Evolutionary conservation across 1,284 basidiomycete genomes (phyloP), one percentile per base, ranked within the genome.

Genomic region (Rhizoctonia solani): DNA sequence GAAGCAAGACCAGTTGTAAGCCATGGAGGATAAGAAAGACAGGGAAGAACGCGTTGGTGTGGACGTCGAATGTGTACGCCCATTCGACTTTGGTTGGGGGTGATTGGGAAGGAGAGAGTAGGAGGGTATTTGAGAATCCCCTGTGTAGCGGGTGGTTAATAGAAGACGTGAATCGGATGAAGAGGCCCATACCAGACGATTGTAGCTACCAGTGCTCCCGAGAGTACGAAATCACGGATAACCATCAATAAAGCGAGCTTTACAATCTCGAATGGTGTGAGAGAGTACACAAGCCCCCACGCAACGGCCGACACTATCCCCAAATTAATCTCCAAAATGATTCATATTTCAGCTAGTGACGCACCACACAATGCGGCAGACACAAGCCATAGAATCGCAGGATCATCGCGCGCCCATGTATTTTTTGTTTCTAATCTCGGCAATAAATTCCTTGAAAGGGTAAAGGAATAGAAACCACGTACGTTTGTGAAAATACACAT

Each of bases 361-460:
- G 68, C 69, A 93, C 92, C 85, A 68, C 81, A 81, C 14, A 95
- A 82, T 75, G 88, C 92, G 44, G 84, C 89, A 32, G 86, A 83
- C 61, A 96, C 87, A 54, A 97, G 83, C 49, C 96, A 83, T 39
- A 96, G 81, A 73, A 96, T 94, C 13, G 95, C 94, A 19, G 95
- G 95, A 76, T 97, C 94, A 76, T 98, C 95, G 76, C 95, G 82
- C 25, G 94, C 93, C 94, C 95, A 97, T 4, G 91, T 92, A 76
- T 98, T 97, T 82, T 97, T 97, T n/a, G 95, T 98, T 81, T 97
- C 93, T 92, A n/a, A n/a, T n/a, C n/a, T n/a, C n/a, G n/a, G n/a
- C n/a, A n/a, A n/a, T n/a, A n/a, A n/a, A n/a, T n/a, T n/a, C n/a
- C n/a, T n/a, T n/a, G n/a, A n/a, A n/a, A n/a, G n/a, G n/a, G n/a